Conservation (phyloP, 176 grass and related monocot species). For the Juncus effusus region DNA sequence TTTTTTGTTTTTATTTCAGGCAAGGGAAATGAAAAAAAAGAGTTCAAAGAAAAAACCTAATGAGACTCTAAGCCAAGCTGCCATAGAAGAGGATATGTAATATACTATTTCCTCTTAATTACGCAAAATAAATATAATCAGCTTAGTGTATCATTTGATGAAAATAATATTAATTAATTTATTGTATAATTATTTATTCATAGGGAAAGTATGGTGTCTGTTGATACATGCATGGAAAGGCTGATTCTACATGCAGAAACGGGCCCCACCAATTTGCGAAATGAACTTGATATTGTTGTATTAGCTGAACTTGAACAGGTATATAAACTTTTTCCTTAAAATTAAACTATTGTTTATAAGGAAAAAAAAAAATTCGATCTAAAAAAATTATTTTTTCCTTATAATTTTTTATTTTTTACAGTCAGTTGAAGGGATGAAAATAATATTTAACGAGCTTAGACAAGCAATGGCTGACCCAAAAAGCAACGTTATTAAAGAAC, state of each 20-base stretch:
- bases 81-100: slow-evolving; percentile 80
- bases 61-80: slow-evolving; percentile 86
- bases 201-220: slow-evolving; percentile 78
- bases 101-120: slow-evolving; percentile 5
- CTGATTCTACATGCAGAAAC: slow-evolving; percentile 29
- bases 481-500: slow-evolving; percentile 69
- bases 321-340: not conserved
- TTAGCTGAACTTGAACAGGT: slow-evolving; percentile 84
- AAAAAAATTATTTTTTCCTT: slow-evolving; percentile 3
- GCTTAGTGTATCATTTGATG: not conserved
- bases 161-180: not conserved
- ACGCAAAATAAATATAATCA: not conserved
- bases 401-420: slow-evolving; percentile 32
- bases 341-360: too few relatives aligned
- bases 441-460: slow-evolving; percentile 91
- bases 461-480: slow-evolving; percentile 56
- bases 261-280: slow-evolving; percentile 82
- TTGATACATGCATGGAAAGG: slow-evolving; percentile 58
- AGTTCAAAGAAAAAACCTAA: slow-evolving; percentile 79
- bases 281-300: slow-evolving; percentile 91
- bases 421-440: slow-evolving; percentile 99
- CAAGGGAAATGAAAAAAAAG: slow-evolving; percentile 96
- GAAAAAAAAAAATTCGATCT: not conserved
- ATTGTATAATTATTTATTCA: slow-evolving; percentile 9
- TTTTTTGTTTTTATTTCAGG: slow-evolving; percentile 40